These are phyloP conservation scores for Wickerhamomyces mucosus DNA, from an alignment of 805 yeast species.

Conservation along the genomic window DNA sequence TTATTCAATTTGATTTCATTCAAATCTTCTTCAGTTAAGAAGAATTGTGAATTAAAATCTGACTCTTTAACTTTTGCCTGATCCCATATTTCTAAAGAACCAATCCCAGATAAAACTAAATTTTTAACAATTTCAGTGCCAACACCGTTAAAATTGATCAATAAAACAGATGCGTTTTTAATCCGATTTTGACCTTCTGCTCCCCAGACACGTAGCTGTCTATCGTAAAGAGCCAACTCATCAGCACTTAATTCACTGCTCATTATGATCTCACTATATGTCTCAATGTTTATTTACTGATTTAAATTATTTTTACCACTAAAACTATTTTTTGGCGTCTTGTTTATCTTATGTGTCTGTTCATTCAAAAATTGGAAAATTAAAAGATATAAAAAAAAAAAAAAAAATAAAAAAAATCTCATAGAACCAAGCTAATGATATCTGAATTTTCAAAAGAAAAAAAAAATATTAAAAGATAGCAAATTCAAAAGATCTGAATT, in stretches of 20 bases:
- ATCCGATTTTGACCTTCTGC: slow-evolving; percentile 77
- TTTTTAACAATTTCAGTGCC: slow-evolving; percentile 82
- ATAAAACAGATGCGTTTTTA: slow-evolving; percentile 59
- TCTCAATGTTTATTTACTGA: no score
- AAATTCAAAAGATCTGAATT: no score
- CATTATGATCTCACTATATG: no score
- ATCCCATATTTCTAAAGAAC: slow-evolving; percentile 66
- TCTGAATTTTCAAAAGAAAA: no score
- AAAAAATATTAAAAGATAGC: no score
- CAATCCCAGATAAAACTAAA: slow-evolving; percentile 81
- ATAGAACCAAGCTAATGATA: no score
- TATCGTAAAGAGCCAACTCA: slow-evolving; percentile 85
- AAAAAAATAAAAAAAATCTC: no score
- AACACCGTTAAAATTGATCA: slow-evolving; percentile 66
- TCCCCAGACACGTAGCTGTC: slow-evolving; percentile 96
- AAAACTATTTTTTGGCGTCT: no score
- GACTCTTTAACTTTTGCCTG: slow-evolving; percentile 39
- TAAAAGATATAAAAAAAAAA: no score
- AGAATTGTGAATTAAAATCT: slow-evolving; percentile 71
- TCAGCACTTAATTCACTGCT: slow-evolving; percentile 34
- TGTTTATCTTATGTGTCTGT: background rate
- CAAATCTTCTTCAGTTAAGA: slow-evolving; percentile 43
- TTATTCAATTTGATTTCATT: slow-evolving; percentile 45
- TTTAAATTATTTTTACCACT: no score
- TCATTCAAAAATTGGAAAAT: no score